These are phyloP conservation scores for Ajuga chamaepitys DNA, from an alignment of 257 asterid genomes.

Conservation along the genomic window DNA sequence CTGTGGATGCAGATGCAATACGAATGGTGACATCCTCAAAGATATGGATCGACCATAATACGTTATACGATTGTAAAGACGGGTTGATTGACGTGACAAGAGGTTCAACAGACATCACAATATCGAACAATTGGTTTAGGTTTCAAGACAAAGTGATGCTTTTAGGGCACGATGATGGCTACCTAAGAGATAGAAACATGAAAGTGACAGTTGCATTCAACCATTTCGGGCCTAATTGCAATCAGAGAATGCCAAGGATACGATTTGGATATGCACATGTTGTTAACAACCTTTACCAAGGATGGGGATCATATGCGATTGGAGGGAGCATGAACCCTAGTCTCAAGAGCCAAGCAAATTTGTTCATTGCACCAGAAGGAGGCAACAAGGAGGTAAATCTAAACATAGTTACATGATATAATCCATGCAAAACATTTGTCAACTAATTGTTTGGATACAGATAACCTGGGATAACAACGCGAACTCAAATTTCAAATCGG, in stretches of 20 bases:
- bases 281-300: conserved; percentile 66
- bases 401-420: background rate
- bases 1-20: conserved; percentile 71
- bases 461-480: conserved; percentile 49
- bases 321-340: conserved; percentile 92
- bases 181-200: conserved; percentile 50
- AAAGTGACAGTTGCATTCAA: conserved; percentile 76
- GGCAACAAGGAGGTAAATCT: conserved; percentile 61
- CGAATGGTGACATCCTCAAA: conserved; percentile 49
- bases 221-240: conserved; percentile 75
- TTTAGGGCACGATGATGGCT: conserved; percentile 75
- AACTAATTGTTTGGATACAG: conserved; percentile 17
- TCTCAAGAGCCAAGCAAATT: conserved; percentile 77
- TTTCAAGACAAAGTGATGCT: conserved; percentile 77
- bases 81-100: conserved; percentile 76
- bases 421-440: background rate
- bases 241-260: conserved; percentile 83
- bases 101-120: conserved; percentile 68
- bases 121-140: conserved; percentile 74
- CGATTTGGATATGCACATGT: conserved; percentile 89
- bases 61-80: conserved; percentile 48
- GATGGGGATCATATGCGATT: conserved; percentile 83
- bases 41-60: conserved; percentile 82
- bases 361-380: conserved; percentile 60
- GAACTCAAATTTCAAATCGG: conserved; percentile 40